Evolutionary conservation across 306 rosid species (phyloP).

Genomic region (Ceratonia siliqua): DNA sequence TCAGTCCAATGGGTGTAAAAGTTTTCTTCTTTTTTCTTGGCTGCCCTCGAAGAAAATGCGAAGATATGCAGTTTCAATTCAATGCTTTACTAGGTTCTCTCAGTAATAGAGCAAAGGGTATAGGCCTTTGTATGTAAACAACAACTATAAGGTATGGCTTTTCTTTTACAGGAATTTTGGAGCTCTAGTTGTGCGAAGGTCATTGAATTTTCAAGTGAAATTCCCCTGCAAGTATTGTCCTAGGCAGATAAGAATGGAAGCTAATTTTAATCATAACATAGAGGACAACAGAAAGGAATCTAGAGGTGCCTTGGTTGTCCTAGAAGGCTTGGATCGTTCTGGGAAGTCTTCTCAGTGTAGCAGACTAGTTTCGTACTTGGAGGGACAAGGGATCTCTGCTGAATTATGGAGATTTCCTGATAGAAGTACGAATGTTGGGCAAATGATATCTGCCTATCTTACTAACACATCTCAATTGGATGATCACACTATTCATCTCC

Average conservation of each 20-base stretch:
- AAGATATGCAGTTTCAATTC: background rate
- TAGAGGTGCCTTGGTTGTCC: constrained; percentile 75
- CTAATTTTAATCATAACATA: constrained; percentile 11
- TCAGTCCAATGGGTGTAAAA: background rate
- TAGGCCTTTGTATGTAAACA: background rate
- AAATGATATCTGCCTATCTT: constrained; percentile 92
- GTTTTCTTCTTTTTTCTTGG: background rate
- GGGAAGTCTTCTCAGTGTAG: constrained; percentile 81
- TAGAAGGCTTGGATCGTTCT: constrained; percentile 94
- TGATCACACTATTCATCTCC: constrained; percentile 85
- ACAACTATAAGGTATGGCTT: background rate
- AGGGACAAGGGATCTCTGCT: constrained; percentile 65
- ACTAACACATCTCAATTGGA: constrained; percentile 77
- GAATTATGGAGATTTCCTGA: constrained; percentile 91
- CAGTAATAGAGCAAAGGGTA: background rate
- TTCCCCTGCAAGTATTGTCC: constrained; percentile 34
- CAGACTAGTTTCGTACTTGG: constrained; percentile 63
- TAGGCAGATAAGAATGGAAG: constrained; percentile 45
- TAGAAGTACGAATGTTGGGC: constrained; percentile 78
- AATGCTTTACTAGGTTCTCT: background rate
- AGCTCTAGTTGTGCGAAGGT: constrained; percentile 3
- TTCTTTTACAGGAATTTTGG: constrained; percentile 38
- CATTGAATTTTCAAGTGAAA: constrained; percentile 32
- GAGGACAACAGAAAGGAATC: constrained; percentile 29
- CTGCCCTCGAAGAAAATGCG: background rate